Evolutionary conservation across 768 basidiomycete genomes (phyloP).

Genomic region (Boletus vermiculosoides): DNA sequence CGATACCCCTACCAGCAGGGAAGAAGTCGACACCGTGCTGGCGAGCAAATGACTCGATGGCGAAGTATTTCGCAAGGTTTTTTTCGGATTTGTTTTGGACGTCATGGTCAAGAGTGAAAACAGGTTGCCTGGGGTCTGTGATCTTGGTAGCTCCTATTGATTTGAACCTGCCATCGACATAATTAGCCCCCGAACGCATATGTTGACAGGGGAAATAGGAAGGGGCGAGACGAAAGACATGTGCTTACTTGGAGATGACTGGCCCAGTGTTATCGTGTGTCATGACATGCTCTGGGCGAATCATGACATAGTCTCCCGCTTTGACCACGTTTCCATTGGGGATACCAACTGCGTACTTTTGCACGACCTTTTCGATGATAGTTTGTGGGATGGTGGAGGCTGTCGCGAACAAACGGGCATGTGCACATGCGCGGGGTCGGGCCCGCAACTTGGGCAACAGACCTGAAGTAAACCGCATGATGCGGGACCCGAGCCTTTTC

Average conservation of each 20-base stretch:
- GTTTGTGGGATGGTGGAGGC: conserved; percentile 64
- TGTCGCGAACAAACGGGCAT: conserved; percentile 34
- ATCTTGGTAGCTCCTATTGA: conserved; percentile 90
- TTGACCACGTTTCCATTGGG: conserved; percentile 76
- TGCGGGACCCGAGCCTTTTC: background rate
- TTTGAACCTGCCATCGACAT: conserved; percentile 64
- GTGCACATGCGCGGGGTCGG: background rate
- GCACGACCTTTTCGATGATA: conserved; percentile 95
- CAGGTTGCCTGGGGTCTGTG: conserved; percentile 76
- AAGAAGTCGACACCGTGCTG: conserved; percentile 89
- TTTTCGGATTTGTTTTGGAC: conserved; percentile 93
- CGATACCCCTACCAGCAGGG: conserved; percentile 96
- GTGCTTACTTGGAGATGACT: conserved; percentile 92
- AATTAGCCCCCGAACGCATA: conserved; percentile 1
- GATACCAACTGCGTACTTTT: conserved; percentile 92
- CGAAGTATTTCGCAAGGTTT: conserved; percentile 89
- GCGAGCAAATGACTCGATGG: conserved; percentile 88
- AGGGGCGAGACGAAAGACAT: background rate
- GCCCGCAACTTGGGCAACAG: conserved; percentile 10
- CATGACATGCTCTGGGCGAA: conserved; percentile 97
- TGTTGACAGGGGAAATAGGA: background rate
- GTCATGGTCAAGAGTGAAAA: conserved; percentile 98
- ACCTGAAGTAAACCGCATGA: conserved; percentile 17
- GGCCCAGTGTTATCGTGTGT: conserved; percentile 98
- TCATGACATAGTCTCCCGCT: conserved; percentile 99